Percentiles rank a stretch among this genome's conserved stretches.
phyloP scores from a whole-genome alignment of 345 rosid species.

The Kernera saxatilis region DNA sequence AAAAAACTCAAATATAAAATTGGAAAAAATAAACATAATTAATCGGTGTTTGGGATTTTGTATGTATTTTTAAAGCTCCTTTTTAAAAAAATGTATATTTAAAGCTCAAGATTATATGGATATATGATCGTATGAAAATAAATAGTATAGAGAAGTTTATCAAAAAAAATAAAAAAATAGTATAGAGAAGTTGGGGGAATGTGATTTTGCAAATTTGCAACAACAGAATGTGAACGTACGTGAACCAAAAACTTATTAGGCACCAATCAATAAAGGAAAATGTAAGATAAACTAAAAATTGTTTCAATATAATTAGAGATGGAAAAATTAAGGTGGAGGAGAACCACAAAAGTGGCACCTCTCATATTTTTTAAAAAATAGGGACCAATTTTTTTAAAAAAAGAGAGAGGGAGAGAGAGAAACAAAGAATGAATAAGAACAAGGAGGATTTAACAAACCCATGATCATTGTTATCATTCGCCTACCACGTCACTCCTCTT shows the following conservation, averaged over 20 bases:
- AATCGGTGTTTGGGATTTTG: too few relatives aligned
- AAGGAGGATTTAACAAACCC: slow-evolving; percentile 30
- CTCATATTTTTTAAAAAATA: background rate
- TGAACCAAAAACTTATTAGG: background rate
- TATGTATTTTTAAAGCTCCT: too few relatives aligned
- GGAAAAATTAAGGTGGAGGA: slow-evolving; percentile 1
- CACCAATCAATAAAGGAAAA: background rate
- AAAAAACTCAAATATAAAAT: too few relatives aligned
- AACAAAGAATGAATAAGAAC: slow-evolving; percentile 13
- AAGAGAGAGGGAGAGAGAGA: background rate
- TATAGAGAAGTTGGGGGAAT: background rate
- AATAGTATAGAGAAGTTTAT: background rate
- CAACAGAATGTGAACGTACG: slow-evolving; percentile 10
- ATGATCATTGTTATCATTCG: slow-evolving; percentile 28
- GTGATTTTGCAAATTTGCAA: background rate
- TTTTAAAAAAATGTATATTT: too few relatives aligned
- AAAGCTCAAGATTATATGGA: background rate
- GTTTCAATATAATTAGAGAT: background rate
- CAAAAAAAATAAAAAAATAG: too few relatives aligned
- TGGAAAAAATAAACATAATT: too few relatives aligned
- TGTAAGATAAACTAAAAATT: background rate
- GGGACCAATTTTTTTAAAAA: slow-evolving; percentile 4
- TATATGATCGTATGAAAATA: too few relatives aligned
- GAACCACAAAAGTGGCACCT: slow-evolving; percentile 37
- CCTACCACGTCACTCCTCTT: slow-evolving; percentile 24